Percentiles rank a stretch among this genome's conserved stretches.
These are phyloP conservation scores for Blastomyces emzantsi DNA, from an alignment of 2,329 filamentous ascomycete species.

Conservation along the genomic window DNA sequence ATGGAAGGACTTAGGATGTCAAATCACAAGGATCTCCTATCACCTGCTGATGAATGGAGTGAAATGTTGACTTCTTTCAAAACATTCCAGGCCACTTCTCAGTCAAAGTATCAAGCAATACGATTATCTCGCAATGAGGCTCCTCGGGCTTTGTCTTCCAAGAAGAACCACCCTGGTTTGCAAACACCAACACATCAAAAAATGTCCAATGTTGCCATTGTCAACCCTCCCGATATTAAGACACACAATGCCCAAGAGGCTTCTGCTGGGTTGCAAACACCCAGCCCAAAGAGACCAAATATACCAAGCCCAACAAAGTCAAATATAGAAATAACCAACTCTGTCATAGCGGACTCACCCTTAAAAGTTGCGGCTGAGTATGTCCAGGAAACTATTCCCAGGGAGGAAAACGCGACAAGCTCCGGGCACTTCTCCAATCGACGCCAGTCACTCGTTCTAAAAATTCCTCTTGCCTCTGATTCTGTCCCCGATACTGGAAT, in stretches of 20 bases:
- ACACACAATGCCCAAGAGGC: background rate
- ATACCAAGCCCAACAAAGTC: background rate
- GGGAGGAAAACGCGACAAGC: background rate
- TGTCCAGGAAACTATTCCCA: background rate
- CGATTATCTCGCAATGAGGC: background rate
- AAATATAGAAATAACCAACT: background rate
- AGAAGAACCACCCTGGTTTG: background rate
- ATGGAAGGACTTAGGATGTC: conserved; percentile 1
- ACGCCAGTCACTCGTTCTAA: background rate
- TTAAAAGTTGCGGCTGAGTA: too few species aligned
- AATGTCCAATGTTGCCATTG: background rate
- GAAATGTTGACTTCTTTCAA: background rate
- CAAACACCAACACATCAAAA: background rate
- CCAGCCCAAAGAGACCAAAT: too few species aligned
- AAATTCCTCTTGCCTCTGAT: background rate
- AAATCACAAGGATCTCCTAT: background rate
- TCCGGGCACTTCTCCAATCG: background rate
- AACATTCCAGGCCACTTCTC: background rate
- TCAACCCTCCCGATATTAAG: background rate
- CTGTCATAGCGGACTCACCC: background rate
- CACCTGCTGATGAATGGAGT: background rate
- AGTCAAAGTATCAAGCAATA: background rate
- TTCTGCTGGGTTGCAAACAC: background rate
- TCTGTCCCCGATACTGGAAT: background rate
- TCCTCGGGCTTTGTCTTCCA: too few species aligned